A percentile compares a stretch with the other conserved stretches of the same genome.
Evolutionary conservation across 345 rosid genomes (phyloP).

Genomic region (Nephelium lappaceum): DNA sequence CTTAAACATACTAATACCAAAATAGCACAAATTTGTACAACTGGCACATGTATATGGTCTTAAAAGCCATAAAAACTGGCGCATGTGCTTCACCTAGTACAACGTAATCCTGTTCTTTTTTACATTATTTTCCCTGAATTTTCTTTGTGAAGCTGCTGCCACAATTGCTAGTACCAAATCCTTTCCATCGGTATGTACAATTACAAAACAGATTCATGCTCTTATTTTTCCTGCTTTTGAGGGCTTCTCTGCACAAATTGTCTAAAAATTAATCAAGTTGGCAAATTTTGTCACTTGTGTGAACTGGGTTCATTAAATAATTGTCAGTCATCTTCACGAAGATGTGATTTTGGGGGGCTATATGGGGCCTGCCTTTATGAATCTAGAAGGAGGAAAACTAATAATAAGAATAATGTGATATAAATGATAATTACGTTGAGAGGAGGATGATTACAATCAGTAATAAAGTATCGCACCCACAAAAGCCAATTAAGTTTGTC

Average conservation of each 20-base stretch:
- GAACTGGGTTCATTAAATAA: constrained; percentile 4
- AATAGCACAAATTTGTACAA: not conserved
- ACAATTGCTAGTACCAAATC: not conserved
- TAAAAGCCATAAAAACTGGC: constrained; percentile 3
- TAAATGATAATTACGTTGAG: constrained; percentile 16
- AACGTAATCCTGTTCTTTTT: not conserved
- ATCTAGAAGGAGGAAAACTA: not conserved
- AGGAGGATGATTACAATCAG: constrained; percentile 25
- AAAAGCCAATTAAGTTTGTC: constrained; percentile 22
- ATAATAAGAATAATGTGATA: not conserved
- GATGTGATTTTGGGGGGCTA: not conserved
- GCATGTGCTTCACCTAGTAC: constrained; percentile 15
- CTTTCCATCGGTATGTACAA: not conserved
- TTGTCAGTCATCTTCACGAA: not conserved
- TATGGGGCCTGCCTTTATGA: not conserved
- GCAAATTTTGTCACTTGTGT: not conserved
- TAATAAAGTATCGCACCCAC: constrained; percentile 20
- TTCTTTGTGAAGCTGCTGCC: too few relatives aligned
- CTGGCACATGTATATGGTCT: constrained; percentile 9
- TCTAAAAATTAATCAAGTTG: not conserved
- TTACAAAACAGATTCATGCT: not conserved
- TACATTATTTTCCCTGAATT: too few relatives aligned
- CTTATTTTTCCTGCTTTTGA: not conserved
- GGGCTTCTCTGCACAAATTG: not conserved
- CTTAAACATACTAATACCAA: not conserved